phyloP scores from a whole-genome alignment of 176 grass and related monocot species.

The Tillandsia fasciculata region DNA sequence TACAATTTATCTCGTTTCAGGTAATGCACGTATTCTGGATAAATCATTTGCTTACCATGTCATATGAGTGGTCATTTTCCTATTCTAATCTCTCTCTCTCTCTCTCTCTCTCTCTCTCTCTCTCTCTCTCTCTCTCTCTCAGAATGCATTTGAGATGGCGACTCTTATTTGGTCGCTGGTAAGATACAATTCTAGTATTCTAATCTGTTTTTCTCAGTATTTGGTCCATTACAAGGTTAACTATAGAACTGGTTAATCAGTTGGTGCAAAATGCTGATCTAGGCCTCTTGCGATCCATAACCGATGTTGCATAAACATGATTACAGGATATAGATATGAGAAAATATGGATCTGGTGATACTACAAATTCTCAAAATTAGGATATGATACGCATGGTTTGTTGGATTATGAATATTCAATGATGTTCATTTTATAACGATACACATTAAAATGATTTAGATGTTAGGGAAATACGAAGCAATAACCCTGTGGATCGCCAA shows the following conservation, averaged over 20 bases:
- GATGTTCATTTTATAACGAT: too few species aligned
- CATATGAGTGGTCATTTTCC: conserved; percentile 14
- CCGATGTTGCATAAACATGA: too few species aligned
- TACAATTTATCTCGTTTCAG: conserved; percentile 99
- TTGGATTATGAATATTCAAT: too few species aligned
- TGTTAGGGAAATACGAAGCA: too few species aligned
- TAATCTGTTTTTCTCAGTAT: conserved; percentile 3
- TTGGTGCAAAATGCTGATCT: background rate
- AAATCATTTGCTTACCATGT: background rate
- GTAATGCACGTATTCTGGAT: conserved; percentile 22
- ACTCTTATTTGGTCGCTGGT: conserved; percentile 96
- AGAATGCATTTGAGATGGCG: conserved; percentile 99
- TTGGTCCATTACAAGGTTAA: background rate
- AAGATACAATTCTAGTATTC: conserved; percentile 18
- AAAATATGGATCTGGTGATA: too few species aligned
- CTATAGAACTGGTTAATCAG: background rate
- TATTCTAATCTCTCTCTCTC: conserved; percentile 7
- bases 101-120: background rate
- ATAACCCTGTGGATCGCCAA: too few species aligned
- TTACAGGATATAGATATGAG: too few species aligned
- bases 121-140: conserved; percentile 2
- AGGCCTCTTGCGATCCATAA: too few species aligned
- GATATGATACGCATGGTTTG: too few species aligned
- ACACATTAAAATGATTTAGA: too few species aligned
- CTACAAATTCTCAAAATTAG: too few species aligned